These are phyloP conservation scores for Serendipita sp. DNA, from an alignment of 768 basidiomycete genomes.

Conservation along the genomic window DNA sequence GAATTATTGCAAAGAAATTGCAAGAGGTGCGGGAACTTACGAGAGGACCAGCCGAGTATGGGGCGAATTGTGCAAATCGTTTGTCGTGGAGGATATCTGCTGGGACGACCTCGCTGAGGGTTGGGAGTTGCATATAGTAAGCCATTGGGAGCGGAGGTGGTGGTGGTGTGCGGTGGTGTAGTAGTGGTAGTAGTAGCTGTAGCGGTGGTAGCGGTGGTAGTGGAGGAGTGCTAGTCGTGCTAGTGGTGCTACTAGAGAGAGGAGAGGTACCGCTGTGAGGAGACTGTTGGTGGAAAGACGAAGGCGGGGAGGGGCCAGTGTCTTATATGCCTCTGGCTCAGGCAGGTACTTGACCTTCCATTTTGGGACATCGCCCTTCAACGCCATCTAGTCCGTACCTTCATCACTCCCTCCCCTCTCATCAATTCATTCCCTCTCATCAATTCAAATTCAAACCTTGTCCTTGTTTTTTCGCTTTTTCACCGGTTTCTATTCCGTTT, in stretches of 20 bases:
- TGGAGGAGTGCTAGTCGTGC: neutral
- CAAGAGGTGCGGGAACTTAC: neutral
- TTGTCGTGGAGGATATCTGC: conserved; percentile 2
- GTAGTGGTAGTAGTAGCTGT: neutral
- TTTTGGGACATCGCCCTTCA: no score
- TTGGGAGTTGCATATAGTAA: conserved; percentile 5
- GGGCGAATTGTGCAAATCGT: conserved; percentile 2
- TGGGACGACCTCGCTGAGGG: neutral
- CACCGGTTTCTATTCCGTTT: no score
- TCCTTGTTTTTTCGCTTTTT: no score
- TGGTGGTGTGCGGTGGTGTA: neutral
- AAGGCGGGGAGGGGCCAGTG: no score
- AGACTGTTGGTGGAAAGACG: no score
- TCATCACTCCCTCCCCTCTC: no score
- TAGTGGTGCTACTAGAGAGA: neutral
- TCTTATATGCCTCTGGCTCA: no score
- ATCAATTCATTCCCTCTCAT: no score
- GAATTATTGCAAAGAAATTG: neutral
- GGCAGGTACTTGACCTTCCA: no score
- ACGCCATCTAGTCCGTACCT: no score
- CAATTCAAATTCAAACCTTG: no score
- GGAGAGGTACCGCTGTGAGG: no score
- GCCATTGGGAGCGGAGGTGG: neutral
- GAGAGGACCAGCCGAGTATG: neutral
- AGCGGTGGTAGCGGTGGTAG: neutral